A percentile compares a stretch with the other conserved stretches of the same genome.
phyloP scores from a whole-genome alignment of 495 filamentous ascomycete genomes.

The Acidomyces sp. region DNA sequence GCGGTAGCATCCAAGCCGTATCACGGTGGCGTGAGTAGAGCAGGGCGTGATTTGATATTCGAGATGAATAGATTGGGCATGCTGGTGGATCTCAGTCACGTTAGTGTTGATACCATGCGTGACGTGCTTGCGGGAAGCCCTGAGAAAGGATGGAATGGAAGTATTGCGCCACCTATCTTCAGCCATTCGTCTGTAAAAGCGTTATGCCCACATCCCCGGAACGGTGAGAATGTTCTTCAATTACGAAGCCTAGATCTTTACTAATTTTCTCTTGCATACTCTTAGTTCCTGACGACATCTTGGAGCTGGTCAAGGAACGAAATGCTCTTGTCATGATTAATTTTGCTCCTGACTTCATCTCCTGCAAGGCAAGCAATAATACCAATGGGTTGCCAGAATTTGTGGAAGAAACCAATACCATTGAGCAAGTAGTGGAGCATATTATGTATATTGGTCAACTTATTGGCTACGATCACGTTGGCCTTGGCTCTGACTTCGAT shows the following conservation, averaged over 20 bases:
- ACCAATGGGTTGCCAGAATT: slow-evolving; percentile 25
- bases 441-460: slow-evolving; percentile 54
- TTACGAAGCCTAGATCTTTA: no score
- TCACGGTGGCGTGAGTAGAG: slow-evolving; percentile 44
- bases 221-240: no score
- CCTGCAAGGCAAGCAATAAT: slow-evolving; percentile 42
- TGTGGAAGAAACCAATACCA: slow-evolving; percentile 52
- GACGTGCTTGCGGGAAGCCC: slow-evolving; percentile 44
- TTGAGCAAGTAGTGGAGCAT: slow-evolving; percentile 65
- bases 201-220: slow-evolving; percentile 56
- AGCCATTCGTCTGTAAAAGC: slow-evolving; percentile 55
- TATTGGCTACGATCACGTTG: slow-evolving; percentile 63
- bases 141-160: slow-evolving; percentile 37
- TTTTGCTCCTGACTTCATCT: slow-evolving; percentile 68
- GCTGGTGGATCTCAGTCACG: slow-evolving; percentile 63
- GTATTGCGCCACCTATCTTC: slow-evolving; percentile 56
- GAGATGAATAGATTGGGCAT: slow-evolving; percentile 78
- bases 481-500: slow-evolving; percentile 63
- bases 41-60: slow-evolving; percentile 49
- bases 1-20: slow-evolving; percentile 28
- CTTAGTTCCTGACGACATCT: slow-evolving; percentile 58
- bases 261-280: no score
- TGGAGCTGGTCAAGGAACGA: slow-evolving; percentile 46
- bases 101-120: slow-evolving; percentile 54
- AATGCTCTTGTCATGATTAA: slow-evolving; percentile 63